phyloP scores from a whole-genome alignment of 2,329 filamentous ascomycete species.

The Ceratocystis diversiconidia region DNA sequence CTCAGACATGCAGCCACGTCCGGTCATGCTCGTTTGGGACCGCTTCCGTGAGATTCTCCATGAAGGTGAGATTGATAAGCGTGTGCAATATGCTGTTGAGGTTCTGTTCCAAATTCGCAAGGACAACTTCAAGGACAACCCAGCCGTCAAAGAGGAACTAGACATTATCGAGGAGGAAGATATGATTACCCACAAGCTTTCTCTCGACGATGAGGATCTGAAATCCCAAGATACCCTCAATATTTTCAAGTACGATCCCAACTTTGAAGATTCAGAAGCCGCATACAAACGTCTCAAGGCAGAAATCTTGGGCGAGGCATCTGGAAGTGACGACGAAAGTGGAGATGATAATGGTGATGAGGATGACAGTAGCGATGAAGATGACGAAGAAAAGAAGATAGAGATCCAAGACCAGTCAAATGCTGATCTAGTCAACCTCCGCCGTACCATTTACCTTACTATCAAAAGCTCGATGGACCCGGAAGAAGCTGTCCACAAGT shows the following conservation, averaged over 20 bases:
- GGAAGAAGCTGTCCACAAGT: conserved; percentile 92
- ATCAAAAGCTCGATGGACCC: conserved; percentile 95
- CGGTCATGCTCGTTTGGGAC: conserved; percentile 83
- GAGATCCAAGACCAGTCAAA: conserved; percentile 98
- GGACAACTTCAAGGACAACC: conserved; percentile 92
- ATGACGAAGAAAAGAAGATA: conserved; percentile 67
- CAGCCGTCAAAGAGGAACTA: conserved; percentile 76
- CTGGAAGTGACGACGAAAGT: conserved; percentile 63
- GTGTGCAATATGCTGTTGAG: conserved; percentile 99
- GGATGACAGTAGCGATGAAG: conserved; percentile 55
- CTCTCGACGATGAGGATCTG: conserved; percentile 62
- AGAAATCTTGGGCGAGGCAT: conserved; percentile 88
- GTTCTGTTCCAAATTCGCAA: conserved; percentile 93
- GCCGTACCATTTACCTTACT: conserved; percentile 89
- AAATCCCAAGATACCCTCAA: conserved; percentile 80
- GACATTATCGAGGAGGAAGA: conserved; percentile 96
- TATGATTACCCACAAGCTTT: conserved; percentile 80
- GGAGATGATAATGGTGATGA: conserved; percentile 40
- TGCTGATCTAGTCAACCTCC: conserved; percentile 82
- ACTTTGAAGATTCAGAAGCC: conserved; percentile 83
- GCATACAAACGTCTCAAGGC: conserved; percentile 82
- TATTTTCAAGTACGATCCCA: conserved; percentile 83
- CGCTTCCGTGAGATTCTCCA: conserved; percentile 91
- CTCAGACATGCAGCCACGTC: conserved; percentile 85
- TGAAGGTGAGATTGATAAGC: conserved; percentile 92